phyloP scores from a whole-genome alignment of 1,284 basidiomycete genomes.

The Caloboletus firmus region DNA sequence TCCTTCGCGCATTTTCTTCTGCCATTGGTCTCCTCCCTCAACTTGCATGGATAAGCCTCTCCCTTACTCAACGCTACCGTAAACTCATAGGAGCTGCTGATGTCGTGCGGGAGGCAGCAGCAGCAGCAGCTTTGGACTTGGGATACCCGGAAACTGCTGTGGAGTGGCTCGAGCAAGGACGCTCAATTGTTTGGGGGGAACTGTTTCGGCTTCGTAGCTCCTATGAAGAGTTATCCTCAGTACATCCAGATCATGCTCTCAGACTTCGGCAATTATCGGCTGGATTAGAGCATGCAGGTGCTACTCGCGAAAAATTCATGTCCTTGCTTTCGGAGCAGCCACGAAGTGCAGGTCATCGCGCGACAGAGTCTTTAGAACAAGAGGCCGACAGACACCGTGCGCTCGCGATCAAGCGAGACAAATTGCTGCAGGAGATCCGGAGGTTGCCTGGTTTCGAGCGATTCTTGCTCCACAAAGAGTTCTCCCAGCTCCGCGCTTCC shows the following conservation, averaged over 20 bases:
- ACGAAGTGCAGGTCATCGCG: background rate
- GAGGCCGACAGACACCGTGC: conserved; percentile 1
- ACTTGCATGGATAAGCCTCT: conserved; percentile 4
- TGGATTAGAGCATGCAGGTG: background rate
- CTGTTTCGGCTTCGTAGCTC: background rate
- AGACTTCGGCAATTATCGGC: background rate
- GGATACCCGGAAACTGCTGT: conserved; percentile 6
- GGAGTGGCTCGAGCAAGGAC: conserved; percentile 7
- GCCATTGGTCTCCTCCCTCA: conserved; percentile 5
- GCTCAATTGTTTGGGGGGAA: conserved; percentile 6
- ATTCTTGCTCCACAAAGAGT: conserved; percentile 6
- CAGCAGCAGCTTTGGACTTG: background rate
- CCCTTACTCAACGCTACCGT: conserved; percentile 4
- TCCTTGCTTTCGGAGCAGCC: background rate
- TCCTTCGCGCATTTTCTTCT: background rate
- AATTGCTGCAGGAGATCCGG: conserved; percentile 6
- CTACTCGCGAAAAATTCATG: background rate
- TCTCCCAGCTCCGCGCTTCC: conserved; percentile 2
- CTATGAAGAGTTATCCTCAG: background rate
- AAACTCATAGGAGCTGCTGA: background rate
- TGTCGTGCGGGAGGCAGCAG: conserved; percentile 7
- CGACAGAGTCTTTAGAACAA: background rate
- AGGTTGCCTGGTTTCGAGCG: conserved; percentile 6
- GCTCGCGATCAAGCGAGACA: conserved; percentile 7
- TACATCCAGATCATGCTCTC: background rate